These are phyloP conservation scores for Fusarium sp. DNA, from an alignment of 2,329 filamentous ascomycete genomes.

Conservation along the genomic window DNA sequence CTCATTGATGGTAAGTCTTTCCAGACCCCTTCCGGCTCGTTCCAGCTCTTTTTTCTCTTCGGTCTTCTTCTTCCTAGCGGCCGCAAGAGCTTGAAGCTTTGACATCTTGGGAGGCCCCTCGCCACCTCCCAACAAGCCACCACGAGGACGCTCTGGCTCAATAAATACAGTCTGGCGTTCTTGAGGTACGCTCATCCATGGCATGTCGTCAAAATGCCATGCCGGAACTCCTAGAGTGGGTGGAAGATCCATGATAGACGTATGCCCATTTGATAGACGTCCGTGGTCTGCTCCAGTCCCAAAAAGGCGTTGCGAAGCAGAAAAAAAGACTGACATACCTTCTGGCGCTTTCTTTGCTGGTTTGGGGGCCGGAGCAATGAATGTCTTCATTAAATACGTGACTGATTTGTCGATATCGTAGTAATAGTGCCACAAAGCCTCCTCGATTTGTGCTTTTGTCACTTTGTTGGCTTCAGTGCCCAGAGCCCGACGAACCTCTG, in stretches of 20 bases:
- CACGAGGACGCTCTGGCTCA: constrained; percentile 63
- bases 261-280: constrained; percentile 24
- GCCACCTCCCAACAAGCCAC: constrained; percentile 82
- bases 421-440: constrained; percentile 94
- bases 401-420: constrained; percentile 91
- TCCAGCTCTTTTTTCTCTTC: constrained; percentile 64
- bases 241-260: constrained; percentile 27
- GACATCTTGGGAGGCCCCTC: constrained; percentile 77
- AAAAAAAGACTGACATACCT: constrained; percentile 55
- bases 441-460: constrained; percentile 77
- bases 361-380: constrained; percentile 59
- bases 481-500: constrained; percentile 73
- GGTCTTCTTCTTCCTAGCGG: constrained; percentile 84
- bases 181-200: constrained; percentile 81
- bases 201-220: constrained; percentile 82
- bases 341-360: constrained; percentile 55
- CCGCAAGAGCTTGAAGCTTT: constrained; percentile 90
- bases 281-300: constrained; percentile 48
- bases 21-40: constrained; percentile 44
- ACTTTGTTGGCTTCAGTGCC: constrained; percentile 67
- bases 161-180: constrained; percentile 74
- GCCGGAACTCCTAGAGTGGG: constrained; percentile 46
- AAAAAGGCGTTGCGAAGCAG: constrained; percentile 42
- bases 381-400: constrained; percentile 78
- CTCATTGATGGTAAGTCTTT: constrained; percentile 48